Percentiles rank a stretch among this genome's conserved stretches.
phyloP scores from a whole-genome alignment of 192 early-diverging fungal genomes.

The Coemansia sp. region DNA sequence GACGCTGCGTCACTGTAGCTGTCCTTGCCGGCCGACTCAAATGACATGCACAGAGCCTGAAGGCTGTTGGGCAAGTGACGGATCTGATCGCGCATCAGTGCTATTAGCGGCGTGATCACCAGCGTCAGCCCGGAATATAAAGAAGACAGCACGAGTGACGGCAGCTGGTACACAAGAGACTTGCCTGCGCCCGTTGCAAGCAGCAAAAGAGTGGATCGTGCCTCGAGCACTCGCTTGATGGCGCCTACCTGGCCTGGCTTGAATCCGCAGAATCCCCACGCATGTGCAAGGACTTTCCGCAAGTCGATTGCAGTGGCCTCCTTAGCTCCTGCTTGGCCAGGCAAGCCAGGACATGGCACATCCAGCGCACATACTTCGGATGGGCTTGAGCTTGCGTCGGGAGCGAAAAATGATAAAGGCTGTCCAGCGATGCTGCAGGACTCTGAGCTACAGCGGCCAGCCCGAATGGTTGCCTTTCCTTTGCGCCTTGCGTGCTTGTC shows the following conservation, averaged over 20 bases:
- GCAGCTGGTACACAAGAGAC: constrained; percentile 80
- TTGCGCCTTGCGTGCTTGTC: background rate
- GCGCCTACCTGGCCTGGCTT: constrained; percentile 56
- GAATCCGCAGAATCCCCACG: constrained; percentile 54
- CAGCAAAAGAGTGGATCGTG: constrained; percentile 57
- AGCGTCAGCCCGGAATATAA: constrained; percentile 57
- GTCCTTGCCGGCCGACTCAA: constrained; percentile 30
- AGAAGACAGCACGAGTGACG: constrained; percentile 63
- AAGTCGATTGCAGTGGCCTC: constrained; percentile 35
- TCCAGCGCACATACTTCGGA: background rate
- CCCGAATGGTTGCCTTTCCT: background rate
- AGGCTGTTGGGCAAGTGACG: constrained; percentile 63
- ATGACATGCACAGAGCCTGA: constrained; percentile 65
- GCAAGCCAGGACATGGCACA: background rate
- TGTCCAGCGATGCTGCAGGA: background rate
- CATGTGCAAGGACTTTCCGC: constrained; percentile 42
- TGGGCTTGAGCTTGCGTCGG: background rate
- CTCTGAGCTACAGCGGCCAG: background rate
- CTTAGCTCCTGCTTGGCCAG: background rate
- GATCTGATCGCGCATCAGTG: constrained; percentile 87
- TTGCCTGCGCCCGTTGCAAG: constrained; percentile 72
- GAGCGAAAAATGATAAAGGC: background rate
- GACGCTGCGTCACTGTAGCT: constrained; percentile 16
- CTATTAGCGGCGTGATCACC: constrained; percentile 80
- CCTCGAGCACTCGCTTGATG: constrained; percentile 49